Evolutionary conservation across 83 land plant species (phyloP).

Genomic region (Thuja plicata): DNA sequence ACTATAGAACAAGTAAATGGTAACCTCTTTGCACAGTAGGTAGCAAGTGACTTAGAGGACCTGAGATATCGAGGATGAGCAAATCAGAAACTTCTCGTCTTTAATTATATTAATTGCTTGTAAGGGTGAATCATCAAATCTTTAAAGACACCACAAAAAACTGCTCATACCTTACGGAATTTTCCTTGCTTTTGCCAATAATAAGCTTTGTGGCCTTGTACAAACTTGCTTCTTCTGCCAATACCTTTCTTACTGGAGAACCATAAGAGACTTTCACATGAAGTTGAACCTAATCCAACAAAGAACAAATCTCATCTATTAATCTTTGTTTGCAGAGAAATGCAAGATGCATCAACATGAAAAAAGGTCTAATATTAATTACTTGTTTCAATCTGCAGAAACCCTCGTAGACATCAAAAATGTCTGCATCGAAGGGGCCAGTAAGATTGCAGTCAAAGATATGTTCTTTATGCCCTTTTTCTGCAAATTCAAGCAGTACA

Average conservation of each 20-base stretch:
- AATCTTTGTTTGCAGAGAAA: background rate
- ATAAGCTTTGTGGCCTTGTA: constrained; percentile 14
- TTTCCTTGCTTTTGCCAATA: constrained; percentile 11
- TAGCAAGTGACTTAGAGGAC: constrained; percentile 31
- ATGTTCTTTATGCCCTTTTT: background rate
- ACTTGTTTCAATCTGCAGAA: constrained; percentile 75
- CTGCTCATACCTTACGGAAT: background rate
- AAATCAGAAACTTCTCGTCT: background rate
- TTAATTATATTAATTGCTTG: background rate
- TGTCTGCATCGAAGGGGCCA: background rate
- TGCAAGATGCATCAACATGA: background rate
- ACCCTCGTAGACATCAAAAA: constrained; percentile 59
- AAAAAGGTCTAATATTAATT: too few relatives aligned
- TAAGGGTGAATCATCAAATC: background rate
- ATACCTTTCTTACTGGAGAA: constrained; percentile 13
- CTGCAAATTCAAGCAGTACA: constrained; percentile 2
- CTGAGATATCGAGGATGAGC: constrained; percentile 14
- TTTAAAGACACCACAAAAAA: background rate
- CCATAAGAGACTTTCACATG: constrained; percentile 17
- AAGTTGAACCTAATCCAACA: constrained; percentile 12
- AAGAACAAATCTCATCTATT: background rate
- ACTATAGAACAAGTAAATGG: constrained; percentile 25
- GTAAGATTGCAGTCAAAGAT: background rate
- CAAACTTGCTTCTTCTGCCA: constrained; percentile 15
- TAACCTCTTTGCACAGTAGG: constrained; percentile 47